Conservation (phyloP, 2,329 filamentous ascomycete genomes). For the Botrytis tulipae region DNA sequence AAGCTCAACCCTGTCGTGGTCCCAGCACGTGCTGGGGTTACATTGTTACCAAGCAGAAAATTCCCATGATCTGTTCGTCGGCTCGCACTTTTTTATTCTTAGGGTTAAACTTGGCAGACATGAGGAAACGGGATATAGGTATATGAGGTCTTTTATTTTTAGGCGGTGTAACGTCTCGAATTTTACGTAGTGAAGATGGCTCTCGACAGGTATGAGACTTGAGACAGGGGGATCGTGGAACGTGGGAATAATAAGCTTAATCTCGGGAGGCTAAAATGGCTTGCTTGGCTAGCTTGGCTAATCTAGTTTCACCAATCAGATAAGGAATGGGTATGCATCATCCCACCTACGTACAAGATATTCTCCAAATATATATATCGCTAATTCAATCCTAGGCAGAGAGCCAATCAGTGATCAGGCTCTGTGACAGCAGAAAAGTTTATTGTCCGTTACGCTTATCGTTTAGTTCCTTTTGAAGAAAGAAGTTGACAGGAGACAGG, state of each 20-base stretch:
- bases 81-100: neutral
- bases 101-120: neutral
- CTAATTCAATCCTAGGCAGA: neutral
- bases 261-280: neutral
- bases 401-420: neutral
- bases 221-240: neutral
- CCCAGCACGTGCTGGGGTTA: neutral
- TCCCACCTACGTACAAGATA: neutral
- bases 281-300: neutral
- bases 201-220: neutral
- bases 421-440: neutral
- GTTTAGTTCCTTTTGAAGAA: neutral
- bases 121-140: neutral
- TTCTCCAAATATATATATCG: neutral
- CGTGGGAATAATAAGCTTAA: slow-evolving; percentile 12
- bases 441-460: neutral
- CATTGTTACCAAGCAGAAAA: neutral
- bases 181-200: neutral
- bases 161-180: neutral
- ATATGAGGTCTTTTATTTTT: neutral
- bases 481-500: neutral
- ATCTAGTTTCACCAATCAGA: neutral
- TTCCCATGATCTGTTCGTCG: neutral
- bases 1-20: neutral
- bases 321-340: neutral